phyloP scores from a whole-genome alignment of 2,329 filamentous ascomycete genomes.

The Macrophomina tecta region DNA sequence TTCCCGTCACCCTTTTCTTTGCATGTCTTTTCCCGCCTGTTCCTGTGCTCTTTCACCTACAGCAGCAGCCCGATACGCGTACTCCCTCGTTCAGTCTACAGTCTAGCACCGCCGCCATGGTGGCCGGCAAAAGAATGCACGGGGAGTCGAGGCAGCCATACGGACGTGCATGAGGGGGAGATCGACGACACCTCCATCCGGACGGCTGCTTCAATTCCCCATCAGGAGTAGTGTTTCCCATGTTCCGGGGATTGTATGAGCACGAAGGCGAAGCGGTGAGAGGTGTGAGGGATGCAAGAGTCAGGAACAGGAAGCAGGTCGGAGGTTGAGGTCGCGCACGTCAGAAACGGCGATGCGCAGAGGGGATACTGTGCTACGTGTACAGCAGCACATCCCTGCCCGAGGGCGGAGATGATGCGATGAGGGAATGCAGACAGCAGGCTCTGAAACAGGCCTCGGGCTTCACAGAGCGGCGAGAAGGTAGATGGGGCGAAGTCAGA shows the following conservation, averaged over 20 bases:
- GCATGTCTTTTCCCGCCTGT: too few relatives aligned
- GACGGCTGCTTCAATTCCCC: background rate
- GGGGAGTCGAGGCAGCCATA: background rate
- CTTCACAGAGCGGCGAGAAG: background rate
- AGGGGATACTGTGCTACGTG: constrained; percentile 17
- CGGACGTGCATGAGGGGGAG: background rate
- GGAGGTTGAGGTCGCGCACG: constrained; percentile 1
- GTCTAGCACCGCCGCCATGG: too few relatives aligned
- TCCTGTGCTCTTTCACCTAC: too few relatives aligned
- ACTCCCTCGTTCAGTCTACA: too few relatives aligned
- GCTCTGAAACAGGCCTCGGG: constrained; percentile 21
- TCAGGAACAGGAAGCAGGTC: constrained; percentile 7
- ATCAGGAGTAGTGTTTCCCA: too few relatives aligned
- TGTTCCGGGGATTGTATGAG: too few relatives aligned
- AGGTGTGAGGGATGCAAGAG: background rate
- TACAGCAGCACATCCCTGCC: constrained; percentile 17
- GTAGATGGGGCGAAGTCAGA: background rate
- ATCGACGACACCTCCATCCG: background rate
- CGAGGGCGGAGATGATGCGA: background rate
- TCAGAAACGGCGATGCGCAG: constrained; percentile 4
- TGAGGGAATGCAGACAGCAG: background rate
- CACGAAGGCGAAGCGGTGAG: constrained; percentile 13
- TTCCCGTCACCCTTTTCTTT: too few relatives aligned
- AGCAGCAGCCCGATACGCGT: too few relatives aligned
- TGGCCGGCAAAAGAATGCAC: background rate